These are phyloP conservation scores for Eimeria necatrix DNA, from an alignment of 169 alveolate species.

Conservation along the genomic window DNA sequence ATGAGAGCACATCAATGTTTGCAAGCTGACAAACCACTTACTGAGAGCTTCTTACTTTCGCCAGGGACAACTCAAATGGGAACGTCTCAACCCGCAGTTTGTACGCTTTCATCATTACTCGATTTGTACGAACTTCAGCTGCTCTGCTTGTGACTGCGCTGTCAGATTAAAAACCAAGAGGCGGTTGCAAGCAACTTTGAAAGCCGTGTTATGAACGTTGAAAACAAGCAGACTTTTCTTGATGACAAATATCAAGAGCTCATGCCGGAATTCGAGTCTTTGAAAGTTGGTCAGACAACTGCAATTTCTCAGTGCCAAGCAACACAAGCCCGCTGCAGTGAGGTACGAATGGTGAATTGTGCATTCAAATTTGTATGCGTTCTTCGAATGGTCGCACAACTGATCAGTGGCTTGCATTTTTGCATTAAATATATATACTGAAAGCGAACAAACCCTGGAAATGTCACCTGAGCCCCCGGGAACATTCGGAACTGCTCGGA, in stretches of 20 bases:
- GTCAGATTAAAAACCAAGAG: constrained; percentile 36
- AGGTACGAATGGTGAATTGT: neutral
- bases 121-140: neutral
- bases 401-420: no score
- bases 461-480: no score
- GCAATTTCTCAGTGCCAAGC: constrained; percentile 8
- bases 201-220: constrained; percentile 21
- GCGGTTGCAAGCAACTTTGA: constrained; percentile 24
- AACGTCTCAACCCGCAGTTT: no score
- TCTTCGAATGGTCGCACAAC: neutral
- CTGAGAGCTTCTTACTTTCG: no score
- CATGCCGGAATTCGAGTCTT: constrained; percentile 18
- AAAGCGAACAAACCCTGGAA: no score
- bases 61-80: no score
- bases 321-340: constrained; percentile 45
- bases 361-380: neutral
- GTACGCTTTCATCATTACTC: no score
- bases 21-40: no score
- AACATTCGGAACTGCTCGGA: no score
- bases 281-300: constrained; percentile 22
- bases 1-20: no score
- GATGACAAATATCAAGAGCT: constrained; percentile 35
- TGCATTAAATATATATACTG: no score
- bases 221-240: constrained; percentile 31
- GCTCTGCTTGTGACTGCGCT: neutral